These are phyloP conservation scores for Clathrospora elynae DNA, from an alignment of 2,329 filamentous ascomycete genomes.

Conservation along the genomic window DNA sequence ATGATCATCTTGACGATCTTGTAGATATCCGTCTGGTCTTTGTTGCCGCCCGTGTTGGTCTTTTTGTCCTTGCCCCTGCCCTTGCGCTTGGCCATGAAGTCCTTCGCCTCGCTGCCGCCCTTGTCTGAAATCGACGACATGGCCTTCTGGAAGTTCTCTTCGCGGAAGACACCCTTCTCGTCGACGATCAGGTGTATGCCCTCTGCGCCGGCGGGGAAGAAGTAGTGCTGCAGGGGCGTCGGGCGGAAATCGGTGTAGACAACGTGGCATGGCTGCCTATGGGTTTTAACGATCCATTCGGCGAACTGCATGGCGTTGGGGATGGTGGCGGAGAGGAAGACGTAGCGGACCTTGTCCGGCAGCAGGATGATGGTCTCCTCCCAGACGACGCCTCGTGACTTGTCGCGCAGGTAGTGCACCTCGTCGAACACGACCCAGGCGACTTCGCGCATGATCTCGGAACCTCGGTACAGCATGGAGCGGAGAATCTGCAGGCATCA, in stretches of 20 bases:
- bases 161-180: conserved; percentile 93
- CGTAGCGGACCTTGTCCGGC: conserved; percentile 97
- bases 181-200: conserved; percentile 95
- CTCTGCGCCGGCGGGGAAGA: conserved; percentile 90
- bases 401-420: conserved; percentile 97
- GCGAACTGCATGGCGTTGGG: conserved; percentile 99
- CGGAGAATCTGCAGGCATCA: conserved; percentile 74
- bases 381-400: conserved; percentile 93
- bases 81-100: conserved; percentile 78
- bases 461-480: conserved; percentile 97
- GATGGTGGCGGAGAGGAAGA: conserved; percentile 97
- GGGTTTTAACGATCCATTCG: conserved; percentile 98
- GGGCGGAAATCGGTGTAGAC: conserved; percentile 99
- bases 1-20: conserved; percentile 99
- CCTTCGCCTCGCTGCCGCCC: conserved; percentile 81
- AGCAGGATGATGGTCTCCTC: conserved; percentile 98
- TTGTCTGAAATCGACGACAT: conserved; percentile 89
- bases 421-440: conserved; percentile 99
- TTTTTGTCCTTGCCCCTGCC: conserved; percentile 92
- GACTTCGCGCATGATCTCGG: conserved; percentile 99
- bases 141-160: conserved; percentile 96
- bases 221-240: conserved; percentile 95
- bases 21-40: conserved; percentile 76
- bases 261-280: conserved; percentile 96
- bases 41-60: conserved; percentile 80